A percentile compares a stretch with the other conserved stretches of the same genome.
Evolutionary conservation across 306 rosid genomes (phyloP).

Genomic region (Lathyrus oleraceus): DNA sequence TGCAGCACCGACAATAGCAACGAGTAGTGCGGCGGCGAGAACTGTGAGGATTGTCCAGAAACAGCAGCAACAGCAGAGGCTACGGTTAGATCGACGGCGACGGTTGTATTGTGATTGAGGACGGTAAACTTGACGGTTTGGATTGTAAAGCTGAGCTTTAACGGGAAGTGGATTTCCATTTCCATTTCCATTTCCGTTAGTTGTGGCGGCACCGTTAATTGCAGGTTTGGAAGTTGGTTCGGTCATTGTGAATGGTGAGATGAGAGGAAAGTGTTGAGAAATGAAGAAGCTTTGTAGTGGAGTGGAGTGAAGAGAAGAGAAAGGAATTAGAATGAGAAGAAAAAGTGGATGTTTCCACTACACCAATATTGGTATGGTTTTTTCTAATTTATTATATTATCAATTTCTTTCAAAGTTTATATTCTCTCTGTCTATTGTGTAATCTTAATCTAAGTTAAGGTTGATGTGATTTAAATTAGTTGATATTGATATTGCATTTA

Average conservation of each 20-base stretch:
- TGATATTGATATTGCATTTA: not conserved
- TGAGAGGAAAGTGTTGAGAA: slow-evolving; percentile 19
- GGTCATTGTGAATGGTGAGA: slow-evolving; percentile 42
- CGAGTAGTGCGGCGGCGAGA: slow-evolving; percentile 58
- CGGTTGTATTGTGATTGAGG: slow-evolving; percentile 61
- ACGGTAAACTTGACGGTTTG: slow-evolving; percentile 69
- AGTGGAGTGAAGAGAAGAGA: slow-evolving; percentile 34
- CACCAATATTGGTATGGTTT: slow-evolving; percentile 40
- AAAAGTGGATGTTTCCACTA: slow-evolving; percentile 53
- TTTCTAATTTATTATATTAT: not conserved
- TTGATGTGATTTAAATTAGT: not conserved
- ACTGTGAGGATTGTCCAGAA: slow-evolving; percentile 79
- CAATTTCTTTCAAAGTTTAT: not conserved
- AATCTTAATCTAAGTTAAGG: not conserved
- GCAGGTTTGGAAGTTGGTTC: slow-evolving; percentile 64
- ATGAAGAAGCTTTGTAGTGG: slow-evolving; percentile 39
- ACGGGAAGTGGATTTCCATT: slow-evolving; percentile 41
- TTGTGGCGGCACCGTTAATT: slow-evolving; percentile 30
- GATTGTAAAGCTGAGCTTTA: slow-evolving; percentile 55
- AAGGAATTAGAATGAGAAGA: slow-evolving; percentile 33
- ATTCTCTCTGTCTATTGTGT: slow-evolving; percentile 6
- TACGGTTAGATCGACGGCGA: slow-evolving; percentile 62
- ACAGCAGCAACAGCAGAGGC: slow-evolving; percentile 87
- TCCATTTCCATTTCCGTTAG: slow-evolving; percentile 41
- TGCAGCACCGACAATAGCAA: slow-evolving; percentile 71